Percentiles rank a stretch among this genome's conserved stretches.
Evolutionary conservation across 352 stramenopile genomes (phyloP).

Genomic region (Pythium brachiatum): DNA sequence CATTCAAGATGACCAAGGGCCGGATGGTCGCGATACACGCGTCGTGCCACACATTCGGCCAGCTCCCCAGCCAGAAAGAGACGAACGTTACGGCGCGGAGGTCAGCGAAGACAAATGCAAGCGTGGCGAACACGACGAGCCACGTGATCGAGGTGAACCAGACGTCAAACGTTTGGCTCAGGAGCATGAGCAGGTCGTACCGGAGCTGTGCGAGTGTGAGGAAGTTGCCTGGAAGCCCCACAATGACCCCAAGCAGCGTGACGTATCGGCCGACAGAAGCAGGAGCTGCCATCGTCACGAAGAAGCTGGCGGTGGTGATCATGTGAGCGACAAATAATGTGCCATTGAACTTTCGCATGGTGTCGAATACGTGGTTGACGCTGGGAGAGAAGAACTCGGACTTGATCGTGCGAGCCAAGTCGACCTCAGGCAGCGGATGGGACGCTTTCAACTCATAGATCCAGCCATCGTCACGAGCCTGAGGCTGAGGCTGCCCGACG

Average conservation of each 20-base stretch:
- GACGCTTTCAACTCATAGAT: slow-evolving; percentile 17
- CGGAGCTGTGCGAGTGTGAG: slow-evolving; percentile 1
- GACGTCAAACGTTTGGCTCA: slow-evolving; percentile 14
- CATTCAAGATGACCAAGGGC: slow-evolving; percentile 7
- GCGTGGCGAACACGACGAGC: slow-evolving; percentile 3
- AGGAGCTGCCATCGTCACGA: not conserved
- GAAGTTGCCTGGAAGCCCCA: not conserved
- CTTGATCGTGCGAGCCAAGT: not conserved
- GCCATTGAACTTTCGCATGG: not conserved
- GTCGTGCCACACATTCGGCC: slow-evolving; percentile 15
- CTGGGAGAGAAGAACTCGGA: not conserved
- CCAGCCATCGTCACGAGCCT: not conserved
- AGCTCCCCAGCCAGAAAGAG: slow-evolving; percentile 4
- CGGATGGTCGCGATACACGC: slow-evolving; percentile 9
- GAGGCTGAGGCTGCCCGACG: too few species aligned
- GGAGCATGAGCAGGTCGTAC: slow-evolving; percentile 12
- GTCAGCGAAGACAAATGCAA: slow-evolving; percentile 6
- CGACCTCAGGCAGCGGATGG: not conserved
- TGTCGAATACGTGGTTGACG: not conserved
- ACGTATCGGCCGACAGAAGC: not conserved
- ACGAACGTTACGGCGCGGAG: not conserved
- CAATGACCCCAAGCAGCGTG: not conserved
- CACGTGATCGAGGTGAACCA: slow-evolving; percentile 12
- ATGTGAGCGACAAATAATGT: not conserved
- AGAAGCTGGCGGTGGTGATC: not conserved